Evolutionary conservation across 768 basidiomycete species (phyloP).

Genomic region (Leccinum aurantiacum): DNA sequence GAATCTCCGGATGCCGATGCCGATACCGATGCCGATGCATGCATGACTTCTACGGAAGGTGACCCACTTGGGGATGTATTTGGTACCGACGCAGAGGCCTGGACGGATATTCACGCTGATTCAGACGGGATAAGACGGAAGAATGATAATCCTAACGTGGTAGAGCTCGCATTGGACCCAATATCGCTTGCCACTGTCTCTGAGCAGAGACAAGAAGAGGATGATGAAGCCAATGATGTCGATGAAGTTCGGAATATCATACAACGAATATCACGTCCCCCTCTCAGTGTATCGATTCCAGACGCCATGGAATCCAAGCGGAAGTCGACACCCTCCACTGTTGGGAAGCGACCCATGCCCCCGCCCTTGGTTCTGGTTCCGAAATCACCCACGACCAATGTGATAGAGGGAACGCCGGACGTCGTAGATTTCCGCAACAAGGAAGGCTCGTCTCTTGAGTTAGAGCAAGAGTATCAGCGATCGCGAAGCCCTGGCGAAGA

Average conservation of each 20-base stretch:
- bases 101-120: conserved; percentile 52
- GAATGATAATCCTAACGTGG: conserved; percentile 42
- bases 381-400: conserved; percentile 31
- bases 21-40: conserved; percentile 35
- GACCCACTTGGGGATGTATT: conserved; percentile 65
- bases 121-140: conserved; percentile 28
- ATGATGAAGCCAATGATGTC: conserved; percentile 36
- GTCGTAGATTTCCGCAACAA: conserved; percentile 10
- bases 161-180: conserved; percentile 53
- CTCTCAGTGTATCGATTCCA: conserved; percentile 38
- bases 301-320: conserved; percentile 38
- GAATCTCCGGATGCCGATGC: conserved; percentile 19
- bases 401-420: conserved; percentile 28
- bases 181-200: conserved; percentile 34
- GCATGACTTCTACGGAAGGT: conserved; percentile 35
- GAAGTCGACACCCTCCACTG: conserved; percentile 36
- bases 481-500: conserved; percentile 40
- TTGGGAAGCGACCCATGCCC: background rate
- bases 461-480: conserved; percentile 30
- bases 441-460: conserved; percentile 24
- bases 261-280: conserved; percentile 40
- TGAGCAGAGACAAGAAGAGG: conserved; percentile 24
- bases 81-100: conserved; percentile 63
- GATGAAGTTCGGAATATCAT: conserved; percentile 38
- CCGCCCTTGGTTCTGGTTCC: conserved; percentile 57